A percentile compares a stretch with the other conserved stretches of the same genome.
Conservation (phyloP, 2,329 filamentous ascomycete species). For the Cercospora sp. region DNA sequence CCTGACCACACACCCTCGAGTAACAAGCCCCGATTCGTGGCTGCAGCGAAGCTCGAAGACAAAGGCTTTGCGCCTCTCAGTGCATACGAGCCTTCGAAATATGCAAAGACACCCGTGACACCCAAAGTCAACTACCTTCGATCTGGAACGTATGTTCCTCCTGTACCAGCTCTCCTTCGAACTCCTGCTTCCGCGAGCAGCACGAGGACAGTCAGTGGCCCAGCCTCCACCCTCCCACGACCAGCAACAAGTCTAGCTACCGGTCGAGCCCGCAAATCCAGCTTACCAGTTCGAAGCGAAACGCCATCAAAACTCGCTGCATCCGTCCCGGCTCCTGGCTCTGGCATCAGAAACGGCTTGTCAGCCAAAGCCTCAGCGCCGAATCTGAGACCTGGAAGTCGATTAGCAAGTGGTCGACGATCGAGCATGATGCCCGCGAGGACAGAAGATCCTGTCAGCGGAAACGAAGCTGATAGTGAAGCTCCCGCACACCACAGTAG, state of each 20-base stretch:
- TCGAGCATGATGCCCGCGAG: constrained; percentile 29
- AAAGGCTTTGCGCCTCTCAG: constrained; percentile 38
- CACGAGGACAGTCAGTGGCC: constrained; percentile 16
- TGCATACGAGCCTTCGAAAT: constrained; percentile 38
- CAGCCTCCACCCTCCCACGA: constrained; percentile 27
- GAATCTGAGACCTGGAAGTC: constrained; percentile 22
- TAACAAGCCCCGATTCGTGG: constrained; percentile 32
- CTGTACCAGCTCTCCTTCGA: constrained; percentile 17
- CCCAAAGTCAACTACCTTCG: constrained; percentile 35
- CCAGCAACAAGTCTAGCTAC: constrained; percentile 20
- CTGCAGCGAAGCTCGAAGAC: constrained; percentile 24
- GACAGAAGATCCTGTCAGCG: constrained; percentile 22
- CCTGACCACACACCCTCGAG: constrained; percentile 23
- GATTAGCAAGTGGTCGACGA: constrained; percentile 21
- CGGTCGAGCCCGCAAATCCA: constrained; percentile 25
- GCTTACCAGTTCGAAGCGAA: constrained; percentile 27
- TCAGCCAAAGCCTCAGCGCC: constrained; percentile 25
- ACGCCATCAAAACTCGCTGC: constrained; percentile 16
- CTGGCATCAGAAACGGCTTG: constrained; percentile 9
- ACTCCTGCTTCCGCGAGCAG: constrained; percentile 13
- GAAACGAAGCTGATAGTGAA: constrained; percentile 36
- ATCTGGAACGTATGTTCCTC: constrained; percentile 16
- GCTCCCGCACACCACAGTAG: constrained; percentile 26
- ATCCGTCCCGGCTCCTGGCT: background rate
- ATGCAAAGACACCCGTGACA: constrained; percentile 37